Evolutionary conservation across 257 asterid genomes (phyloP).

Genomic region (Nicotiana noctiflora): DNA sequence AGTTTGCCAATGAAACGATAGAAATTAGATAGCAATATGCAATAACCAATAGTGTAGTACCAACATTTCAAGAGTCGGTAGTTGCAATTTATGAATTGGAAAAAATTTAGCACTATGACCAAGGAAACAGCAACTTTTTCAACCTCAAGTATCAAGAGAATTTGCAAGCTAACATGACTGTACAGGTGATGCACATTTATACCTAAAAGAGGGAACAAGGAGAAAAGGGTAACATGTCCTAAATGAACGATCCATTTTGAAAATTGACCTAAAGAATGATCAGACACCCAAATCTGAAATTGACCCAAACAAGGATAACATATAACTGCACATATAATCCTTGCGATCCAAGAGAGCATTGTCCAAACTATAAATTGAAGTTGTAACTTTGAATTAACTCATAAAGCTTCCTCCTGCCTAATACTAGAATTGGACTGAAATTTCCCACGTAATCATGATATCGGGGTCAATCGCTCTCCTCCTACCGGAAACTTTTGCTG

Average conservation of each 20-base stretch:
- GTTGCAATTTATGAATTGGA: neutral
- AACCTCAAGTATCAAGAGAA: neutral
- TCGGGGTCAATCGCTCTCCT: constrained; percentile 1
- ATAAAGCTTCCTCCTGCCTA: neutral
- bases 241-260: neutral
- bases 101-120: neutral
- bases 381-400: neutral
- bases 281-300: neutral
- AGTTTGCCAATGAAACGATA: neutral
- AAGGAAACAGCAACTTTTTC: neutral
- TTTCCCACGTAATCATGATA: constrained; percentile 1
- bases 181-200: neutral
- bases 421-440: neutral
- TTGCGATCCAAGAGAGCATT: neutral
- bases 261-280: neutral
- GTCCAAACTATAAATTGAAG: neutral
- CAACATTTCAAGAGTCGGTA: too few relatives aligned
- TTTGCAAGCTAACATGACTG: neutral
- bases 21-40: neutral
- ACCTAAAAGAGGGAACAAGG: neutral
- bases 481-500: neutral
- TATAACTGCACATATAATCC: neutral
- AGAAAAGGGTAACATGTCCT: neutral
- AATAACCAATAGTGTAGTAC: neutral
- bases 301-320: neutral